Conservation (phyloP, 768 basidiomycete species). For the Phaeotremella fagi region DNA sequence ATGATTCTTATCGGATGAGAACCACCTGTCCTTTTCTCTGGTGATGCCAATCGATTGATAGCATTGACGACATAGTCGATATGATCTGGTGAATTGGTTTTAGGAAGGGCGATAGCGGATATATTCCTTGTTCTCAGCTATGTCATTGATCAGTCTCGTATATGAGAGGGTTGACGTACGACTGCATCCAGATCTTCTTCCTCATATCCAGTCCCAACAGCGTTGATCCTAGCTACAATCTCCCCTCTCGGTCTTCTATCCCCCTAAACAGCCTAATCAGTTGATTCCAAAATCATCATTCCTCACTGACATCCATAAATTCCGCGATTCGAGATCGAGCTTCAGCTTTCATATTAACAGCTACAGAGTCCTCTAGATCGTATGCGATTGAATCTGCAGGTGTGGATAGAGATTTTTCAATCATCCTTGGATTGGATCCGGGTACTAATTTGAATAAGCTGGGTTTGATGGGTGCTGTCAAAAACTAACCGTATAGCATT, state of each 20-base stretch:
- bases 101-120: slow-evolving; percentile 73
- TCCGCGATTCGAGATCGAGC: slow-evolving; percentile 57
- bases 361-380: slow-evolving; percentile 82
- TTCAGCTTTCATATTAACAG: slow-evolving; percentile 60
- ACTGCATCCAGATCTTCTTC: slow-evolving; percentile 37
- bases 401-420: slow-evolving; percentile 65
- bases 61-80: slow-evolving; percentile 59
- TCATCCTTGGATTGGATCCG: slow-evolving; percentile 71
- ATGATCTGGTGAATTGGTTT: slow-evolving; percentile 67
- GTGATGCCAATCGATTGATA: slow-evolving; percentile 48
- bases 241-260: slow-evolving; percentile 24
- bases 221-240: slow-evolving; percentile 46
- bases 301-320: slow-evolving; percentile 50
- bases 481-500: slow-evolving; percentile 29
- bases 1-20: slow-evolving; percentile 57
- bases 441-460: slow-evolving; percentile 56
- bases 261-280: slow-evolving; percentile 8
- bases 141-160: neutral
- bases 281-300: neutral
- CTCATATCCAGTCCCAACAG: slow-evolving; percentile 35
- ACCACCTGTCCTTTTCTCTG: slow-evolving; percentile 18
- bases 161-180: slow-evolving; percentile 13
- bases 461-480: neutral
- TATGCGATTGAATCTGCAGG: slow-evolving; percentile 74
- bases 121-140: slow-evolving; percentile 56